Base-by-base conservation (phyloP, 169 alveolate genomes). In the Plasmodium vinckei region DNA sequence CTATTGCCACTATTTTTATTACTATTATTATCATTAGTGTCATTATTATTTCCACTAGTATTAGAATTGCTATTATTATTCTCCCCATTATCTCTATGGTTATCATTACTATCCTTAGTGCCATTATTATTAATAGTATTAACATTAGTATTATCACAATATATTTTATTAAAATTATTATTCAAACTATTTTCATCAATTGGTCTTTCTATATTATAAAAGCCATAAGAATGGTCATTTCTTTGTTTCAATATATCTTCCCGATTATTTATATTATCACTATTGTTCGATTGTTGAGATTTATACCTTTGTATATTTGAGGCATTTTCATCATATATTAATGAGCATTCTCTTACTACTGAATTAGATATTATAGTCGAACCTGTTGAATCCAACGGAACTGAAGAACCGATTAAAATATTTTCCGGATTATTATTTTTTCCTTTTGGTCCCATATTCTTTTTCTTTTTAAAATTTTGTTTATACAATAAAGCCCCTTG, bases 201-300 rank as follows among this genome's bases (percentile, higher is more conserved):
- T 25, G 71, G 0, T 39, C 44, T 39, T 15, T 72, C 44, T 44
- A 56, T 53, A 53, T 64, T 69, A 64, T 64, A 57, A 77, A 25
- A 49, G 27, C 65, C 77, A 42, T 27, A 57, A 6, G 73, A 4
- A 17, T 77, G 47, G 7, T 51, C 88, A 27, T n/a, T 49, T 15
- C 19, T 77, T 21, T 42, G 60, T n/a, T 49, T 47, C 33, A 64
- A 6, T 4, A 13, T 75, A 47, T 64, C 75, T 44, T 57, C 69
- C n/a, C 39, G 71, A n/a, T 63, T 77, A 57, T 63, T 77, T 77
- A 27, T 65, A 2, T n/a, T 51, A 25, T 77, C 79, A 47, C 21
- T 33, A 33, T 33, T 67, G 19, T 49, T 25, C 3, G 88, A 2
- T 77, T 64, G 68, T n/a, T 65, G 59, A 5, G 61, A 13, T 64